Evolutionary conservation across 1,284 basidiomycete species (phyloP).

Genomic region (Rhodotorula sp.): DNA sequence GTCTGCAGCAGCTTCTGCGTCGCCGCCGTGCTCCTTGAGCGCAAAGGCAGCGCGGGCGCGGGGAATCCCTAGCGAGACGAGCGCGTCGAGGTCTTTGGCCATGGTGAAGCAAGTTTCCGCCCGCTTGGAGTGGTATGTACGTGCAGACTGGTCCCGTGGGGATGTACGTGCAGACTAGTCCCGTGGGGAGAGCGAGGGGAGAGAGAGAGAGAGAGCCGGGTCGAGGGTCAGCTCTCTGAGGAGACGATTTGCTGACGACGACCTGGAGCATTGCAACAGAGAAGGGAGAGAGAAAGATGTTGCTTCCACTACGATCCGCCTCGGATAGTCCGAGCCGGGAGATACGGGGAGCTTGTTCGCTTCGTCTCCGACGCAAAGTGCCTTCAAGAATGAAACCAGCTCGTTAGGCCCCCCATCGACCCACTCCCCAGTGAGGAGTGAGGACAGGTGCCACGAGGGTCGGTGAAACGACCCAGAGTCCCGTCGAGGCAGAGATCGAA

Average conservation of each 20-base stretch:
- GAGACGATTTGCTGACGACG: background rate
- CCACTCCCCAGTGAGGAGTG: background rate
- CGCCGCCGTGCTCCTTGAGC: constrained; percentile 20
- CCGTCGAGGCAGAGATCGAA: background rate
- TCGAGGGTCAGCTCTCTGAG: background rate
- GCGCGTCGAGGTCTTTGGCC: background rate
- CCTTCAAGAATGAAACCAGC: background rate
- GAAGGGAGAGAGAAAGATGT: background rate
- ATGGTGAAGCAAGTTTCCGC: background rate
- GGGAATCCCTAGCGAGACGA: constrained; percentile 25
- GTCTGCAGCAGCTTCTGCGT: constrained; percentile 32
- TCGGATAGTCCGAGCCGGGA: constrained; percentile 2
- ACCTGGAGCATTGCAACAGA: background rate
- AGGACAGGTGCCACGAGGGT: background rate
- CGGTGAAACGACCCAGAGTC: background rate
- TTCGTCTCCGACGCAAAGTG: background rate
- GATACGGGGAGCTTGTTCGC: background rate
- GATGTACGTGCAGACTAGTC: too few relatives aligned
- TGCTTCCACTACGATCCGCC: constrained; percentile 3
- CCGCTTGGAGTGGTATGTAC: too few relatives aligned
- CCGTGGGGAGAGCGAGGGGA: too few relatives aligned
- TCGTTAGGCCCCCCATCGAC: background rate
- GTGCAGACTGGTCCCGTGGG: too few relatives aligned
- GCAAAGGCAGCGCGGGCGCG: constrained; percentile 22
- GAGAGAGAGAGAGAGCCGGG: too few relatives aligned